phyloP scores from a whole-genome alignment of 1,284 basidiomycete genomes.

The Cryptococcus sp. region DNA sequence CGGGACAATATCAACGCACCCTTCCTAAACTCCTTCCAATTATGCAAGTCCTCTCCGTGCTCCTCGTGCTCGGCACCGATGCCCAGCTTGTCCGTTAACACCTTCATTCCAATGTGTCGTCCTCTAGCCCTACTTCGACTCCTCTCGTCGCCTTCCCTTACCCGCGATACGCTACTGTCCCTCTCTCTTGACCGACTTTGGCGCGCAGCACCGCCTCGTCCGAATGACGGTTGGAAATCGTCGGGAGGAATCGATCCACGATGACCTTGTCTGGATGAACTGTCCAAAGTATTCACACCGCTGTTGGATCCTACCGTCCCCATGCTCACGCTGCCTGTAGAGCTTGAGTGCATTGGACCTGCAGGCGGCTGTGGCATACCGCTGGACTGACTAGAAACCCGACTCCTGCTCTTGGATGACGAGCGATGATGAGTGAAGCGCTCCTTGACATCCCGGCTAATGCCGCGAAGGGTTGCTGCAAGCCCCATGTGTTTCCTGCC shows the following conservation, averaged over 20 bases:
- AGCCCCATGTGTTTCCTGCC: constrained; percentile 48
- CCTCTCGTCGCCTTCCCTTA: constrained; percentile 24
- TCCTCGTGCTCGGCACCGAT: constrained; percentile 55
- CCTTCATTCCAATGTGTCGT: constrained; percentile 52
- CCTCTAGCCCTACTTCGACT: constrained; percentile 50
- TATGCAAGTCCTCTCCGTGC: constrained; percentile 55
- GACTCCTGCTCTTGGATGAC: constrained; percentile 20
- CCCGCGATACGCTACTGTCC: constrained; percentile 15
- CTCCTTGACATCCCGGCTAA: constrained; percentile 50
- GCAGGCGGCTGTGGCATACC: not conserved
- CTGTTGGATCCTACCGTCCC: constrained; percentile 12
- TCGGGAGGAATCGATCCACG: constrained; percentile 6
- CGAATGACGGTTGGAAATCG: constrained; percentile 31
- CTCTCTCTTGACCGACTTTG: constrained; percentile 27
- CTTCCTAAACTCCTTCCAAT: constrained; percentile 89
- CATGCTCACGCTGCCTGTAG: constrained; percentile 12
- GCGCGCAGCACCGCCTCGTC: constrained; percentile 42
- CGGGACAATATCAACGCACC: constrained; percentile 58
- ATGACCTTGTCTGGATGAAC: not conserved
- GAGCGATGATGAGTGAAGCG: constrained; percentile 28
- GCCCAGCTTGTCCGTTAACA: constrained; percentile 47
- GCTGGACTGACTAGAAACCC: constrained; percentile 7
- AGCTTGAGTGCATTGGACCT: not conserved
- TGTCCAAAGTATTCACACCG: not conserved
- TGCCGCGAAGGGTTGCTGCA: constrained; percentile 48